These are phyloP conservation scores for Ceratobasidium theobromae DNA, from an alignment of 1,284 basidiomycete genomes.

Conservation along the genomic window DNA sequence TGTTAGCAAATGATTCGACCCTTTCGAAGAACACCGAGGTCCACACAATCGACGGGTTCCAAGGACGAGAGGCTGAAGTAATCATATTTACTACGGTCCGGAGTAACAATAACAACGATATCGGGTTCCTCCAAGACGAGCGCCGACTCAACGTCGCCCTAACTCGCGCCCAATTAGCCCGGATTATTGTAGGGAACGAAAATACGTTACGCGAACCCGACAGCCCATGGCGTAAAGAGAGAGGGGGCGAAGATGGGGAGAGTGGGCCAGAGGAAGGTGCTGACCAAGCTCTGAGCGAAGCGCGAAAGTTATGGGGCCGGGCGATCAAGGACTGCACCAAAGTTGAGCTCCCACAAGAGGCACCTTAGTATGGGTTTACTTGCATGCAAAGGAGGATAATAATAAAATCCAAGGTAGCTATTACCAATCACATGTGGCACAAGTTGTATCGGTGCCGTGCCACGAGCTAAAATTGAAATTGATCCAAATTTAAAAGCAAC, in stretches of 20 bases:
- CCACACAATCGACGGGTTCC: slow-evolving; percentile 72
- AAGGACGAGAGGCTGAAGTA: slow-evolving; percentile 72
- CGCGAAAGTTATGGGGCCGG: background rate
- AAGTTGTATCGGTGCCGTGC: too few relatives aligned
- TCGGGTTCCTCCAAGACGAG: slow-evolving; percentile 71
- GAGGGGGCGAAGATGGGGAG: background rate
- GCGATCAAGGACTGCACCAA: slow-evolving; percentile 11
- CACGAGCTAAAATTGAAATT: too few relatives aligned
- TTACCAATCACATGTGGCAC: too few relatives aligned
- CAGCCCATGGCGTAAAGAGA: background rate
- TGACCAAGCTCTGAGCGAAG: background rate
- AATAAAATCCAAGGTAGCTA: too few relatives aligned
- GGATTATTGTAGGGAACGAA: slow-evolving; percentile 67
- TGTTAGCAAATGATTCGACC: slow-evolving; percentile 46
- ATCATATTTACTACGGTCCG: slow-evolving; percentile 72
- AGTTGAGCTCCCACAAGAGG: slow-evolving; percentile 1
- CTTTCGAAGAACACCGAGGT: slow-evolving; percentile 50
- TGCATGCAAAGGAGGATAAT: too few relatives aligned
- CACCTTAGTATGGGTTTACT: too few relatives aligned
- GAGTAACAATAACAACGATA: slow-evolving; percentile 57
- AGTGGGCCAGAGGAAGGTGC: background rate
- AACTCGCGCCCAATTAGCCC: slow-evolving; percentile 63
- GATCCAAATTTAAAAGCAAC: too few relatives aligned
- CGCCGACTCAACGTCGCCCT: slow-evolving; percentile 73
- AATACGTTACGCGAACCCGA: slow-evolving; percentile 48